Conservation (phyloP, 2,329 filamentous ascomycete genomes). For the Fusarium pininemorale region DNA sequence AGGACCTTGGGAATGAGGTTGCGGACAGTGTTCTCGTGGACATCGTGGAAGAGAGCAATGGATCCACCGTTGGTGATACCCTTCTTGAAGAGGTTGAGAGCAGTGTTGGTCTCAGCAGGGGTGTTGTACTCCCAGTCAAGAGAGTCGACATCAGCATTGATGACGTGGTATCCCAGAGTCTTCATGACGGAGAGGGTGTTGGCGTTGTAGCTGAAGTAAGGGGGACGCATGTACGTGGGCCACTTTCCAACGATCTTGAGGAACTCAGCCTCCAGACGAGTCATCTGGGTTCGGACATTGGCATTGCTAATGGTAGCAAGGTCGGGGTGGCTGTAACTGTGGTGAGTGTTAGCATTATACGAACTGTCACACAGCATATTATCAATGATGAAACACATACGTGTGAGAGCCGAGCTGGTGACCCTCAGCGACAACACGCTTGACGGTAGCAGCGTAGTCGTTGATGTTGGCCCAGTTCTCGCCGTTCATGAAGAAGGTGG, state of each 20-base stretch:
- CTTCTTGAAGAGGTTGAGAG: conserved; percentile 40
- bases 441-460: conserved; percentile 32
- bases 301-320: conserved; percentile 43
- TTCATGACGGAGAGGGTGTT: conserved; percentile 44
- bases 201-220: conserved; percentile 49
- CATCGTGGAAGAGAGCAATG: conserved; percentile 60
- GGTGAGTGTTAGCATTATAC: conserved; percentile 39
- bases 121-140: conserved; percentile 59
- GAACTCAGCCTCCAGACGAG: conserved; percentile 48
- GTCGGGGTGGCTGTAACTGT: conserved; percentile 51
- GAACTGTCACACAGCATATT: neutral
- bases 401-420: conserved; percentile 63
- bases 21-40: conserved; percentile 52
- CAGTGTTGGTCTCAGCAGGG: conserved; percentile 28
- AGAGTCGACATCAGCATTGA: conserved; percentile 65
- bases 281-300: conserved; percentile 46
- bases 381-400: conserved; percentile 6
- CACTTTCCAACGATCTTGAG: conserved; percentile 45
- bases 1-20: conserved; percentile 26
- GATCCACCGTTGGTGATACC: conserved; percentile 46
- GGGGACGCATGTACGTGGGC: conserved; percentile 50
- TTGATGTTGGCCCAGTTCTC: conserved; percentile 37
- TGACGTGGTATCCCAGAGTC: conserved; percentile 59
- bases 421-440: conserved; percentile 55
- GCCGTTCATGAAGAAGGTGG: conserved; percentile 39